Evolutionary conservation across 2,329 filamentous ascomycete species (phyloP), one percentile per base, ranked within the genome.

Genomic region (Aspergillus puulaauensis): DNA sequence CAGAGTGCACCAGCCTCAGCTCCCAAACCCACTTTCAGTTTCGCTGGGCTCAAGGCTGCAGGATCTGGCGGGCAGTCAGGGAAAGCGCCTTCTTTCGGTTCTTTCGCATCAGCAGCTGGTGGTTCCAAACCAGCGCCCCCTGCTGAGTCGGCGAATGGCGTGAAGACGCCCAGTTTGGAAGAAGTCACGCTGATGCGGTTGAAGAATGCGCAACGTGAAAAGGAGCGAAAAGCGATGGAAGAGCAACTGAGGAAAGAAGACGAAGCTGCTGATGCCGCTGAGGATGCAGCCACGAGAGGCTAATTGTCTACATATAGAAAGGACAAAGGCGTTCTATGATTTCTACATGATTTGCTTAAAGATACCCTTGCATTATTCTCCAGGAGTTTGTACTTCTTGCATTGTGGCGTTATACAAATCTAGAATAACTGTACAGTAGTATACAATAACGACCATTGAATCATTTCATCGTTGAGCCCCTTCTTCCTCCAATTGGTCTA

Each of bases 141-240:
- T 19, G 60, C 64, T 43, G 64, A 66, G 19, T 61, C 68, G 5
- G 48, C 62, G 8, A 65, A 70, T 11, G 66, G 66, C 4, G 45
- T 66, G 6, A 71, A 68, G 19, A 69, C 68, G 39, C 75, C 75
- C 11, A 79, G 72, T 54, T 59, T 79, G n/a, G 72, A 79, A 60
- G 77, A 80, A 45, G 59, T 76, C 51, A 85, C 81, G 1, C 78
- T 86, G 74, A 85, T 82, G 59, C 78, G 83, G 56, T 63, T 87
- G 41, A 82, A 82, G 62, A 83, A 80, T 56, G 83, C 83, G 1
- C 83, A 86, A 68, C 78, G 77, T 41, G 76, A 78, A 64, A 77
- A 79, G 23, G 83, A 86, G 68, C 79, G 77, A 56, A 78, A 76
- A 63, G 76, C 77, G 33, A 60, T 83, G 12, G 82, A 83, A 60